Conservation (phyloP, 192 early-diverging fungal species). For the Coemansia sp. region DNA sequence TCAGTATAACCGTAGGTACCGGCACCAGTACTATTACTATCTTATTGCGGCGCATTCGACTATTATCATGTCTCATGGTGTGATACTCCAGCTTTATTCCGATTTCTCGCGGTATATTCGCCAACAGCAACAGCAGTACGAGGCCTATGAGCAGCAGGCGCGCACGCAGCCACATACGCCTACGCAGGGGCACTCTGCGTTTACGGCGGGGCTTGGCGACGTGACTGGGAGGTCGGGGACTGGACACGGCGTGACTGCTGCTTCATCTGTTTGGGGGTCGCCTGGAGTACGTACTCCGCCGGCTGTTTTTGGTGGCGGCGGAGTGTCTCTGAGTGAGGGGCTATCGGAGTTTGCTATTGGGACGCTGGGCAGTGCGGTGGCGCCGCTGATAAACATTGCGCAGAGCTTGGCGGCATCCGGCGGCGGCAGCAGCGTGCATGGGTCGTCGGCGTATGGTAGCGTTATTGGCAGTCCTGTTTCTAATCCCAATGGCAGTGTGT, state of each 20-base stretch:
- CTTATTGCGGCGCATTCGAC: slow-evolving; percentile 51
- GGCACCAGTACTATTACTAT: slow-evolving; percentile 44
- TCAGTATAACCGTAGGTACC: slow-evolving; percentile 48
- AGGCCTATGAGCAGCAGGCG: not conserved
- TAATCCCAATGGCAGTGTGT: not conserved
- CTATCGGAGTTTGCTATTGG: slow-evolving; percentile 52
- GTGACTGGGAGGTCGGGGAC: not conserved
- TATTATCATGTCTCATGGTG: slow-evolving; percentile 54
- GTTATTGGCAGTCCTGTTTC: slow-evolving; percentile 42
- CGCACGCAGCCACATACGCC: not conserved
- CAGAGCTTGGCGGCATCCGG: slow-evolving; percentile 23
- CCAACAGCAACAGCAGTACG: slow-evolving; percentile 26
- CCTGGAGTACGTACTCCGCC: slow-evolving; percentile 12
- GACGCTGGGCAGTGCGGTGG: slow-evolving; percentile 38
- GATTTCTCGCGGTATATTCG: slow-evolving; percentile 42
- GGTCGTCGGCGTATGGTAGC: slow-evolving; percentile 44
- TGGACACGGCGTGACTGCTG: not conserved
- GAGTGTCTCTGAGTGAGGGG: slow-evolving; percentile 40
- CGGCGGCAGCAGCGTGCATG: slow-evolving; percentile 31
- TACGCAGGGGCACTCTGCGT: not conserved
- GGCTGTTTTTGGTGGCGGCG: slow-evolving; percentile 6
- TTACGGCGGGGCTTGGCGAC: not conserved
- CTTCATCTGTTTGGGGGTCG: slow-evolving; percentile 6
- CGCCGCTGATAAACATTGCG: slow-evolving; percentile 44
- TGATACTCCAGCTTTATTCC: slow-evolving; percentile 42